Conservation (phyloP, 2,329 filamentous ascomycete species). For the Fonsecaea nubica region DNA sequence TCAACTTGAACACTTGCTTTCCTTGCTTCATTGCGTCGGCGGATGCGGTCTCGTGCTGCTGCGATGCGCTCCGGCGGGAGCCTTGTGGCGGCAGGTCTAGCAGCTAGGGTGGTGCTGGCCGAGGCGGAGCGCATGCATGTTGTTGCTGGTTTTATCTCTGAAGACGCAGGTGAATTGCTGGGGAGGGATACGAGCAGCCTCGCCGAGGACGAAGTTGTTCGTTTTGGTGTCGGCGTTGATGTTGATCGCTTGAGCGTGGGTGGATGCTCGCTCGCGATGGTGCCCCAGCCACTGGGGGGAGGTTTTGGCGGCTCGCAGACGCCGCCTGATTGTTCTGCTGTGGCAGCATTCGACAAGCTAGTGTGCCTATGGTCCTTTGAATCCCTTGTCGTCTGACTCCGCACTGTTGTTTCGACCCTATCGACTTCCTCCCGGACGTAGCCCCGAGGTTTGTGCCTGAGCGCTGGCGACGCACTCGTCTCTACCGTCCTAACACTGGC, state of each 20-base stretch:
- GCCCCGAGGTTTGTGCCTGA: slow-evolving; percentile 16
- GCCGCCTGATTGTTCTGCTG: neutral
- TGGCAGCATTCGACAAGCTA: neutral
- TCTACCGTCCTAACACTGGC: neutral
- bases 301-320: neutral
- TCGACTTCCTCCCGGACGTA: slow-evolving; percentile 27
- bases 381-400: neutral
- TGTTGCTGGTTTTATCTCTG: neutral
- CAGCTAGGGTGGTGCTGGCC: neutral
- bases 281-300: neutral
- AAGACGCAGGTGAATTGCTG: neutral
- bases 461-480: neutral
- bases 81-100: slow-evolving; percentile 12
- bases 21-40: slow-evolving; percentile 25
- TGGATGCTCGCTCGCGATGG: neutral
- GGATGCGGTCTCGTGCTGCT: slow-evolving; percentile 35
- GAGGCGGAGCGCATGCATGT: slow-evolving; percentile 6
- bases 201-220: neutral
- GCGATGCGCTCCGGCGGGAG: slow-evolving; percentile 29
- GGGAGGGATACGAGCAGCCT: neutral
- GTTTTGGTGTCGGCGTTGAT: neutral
- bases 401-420: slow-evolving; percentile 24
- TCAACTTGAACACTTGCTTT: slow-evolving; percentile 20
- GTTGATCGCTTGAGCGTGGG: neutral
- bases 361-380: neutral